Evolutionary conservation across 78 protist genomes (phyloP).

Genomic region (Dictyostelium firmibasis): DNA sequence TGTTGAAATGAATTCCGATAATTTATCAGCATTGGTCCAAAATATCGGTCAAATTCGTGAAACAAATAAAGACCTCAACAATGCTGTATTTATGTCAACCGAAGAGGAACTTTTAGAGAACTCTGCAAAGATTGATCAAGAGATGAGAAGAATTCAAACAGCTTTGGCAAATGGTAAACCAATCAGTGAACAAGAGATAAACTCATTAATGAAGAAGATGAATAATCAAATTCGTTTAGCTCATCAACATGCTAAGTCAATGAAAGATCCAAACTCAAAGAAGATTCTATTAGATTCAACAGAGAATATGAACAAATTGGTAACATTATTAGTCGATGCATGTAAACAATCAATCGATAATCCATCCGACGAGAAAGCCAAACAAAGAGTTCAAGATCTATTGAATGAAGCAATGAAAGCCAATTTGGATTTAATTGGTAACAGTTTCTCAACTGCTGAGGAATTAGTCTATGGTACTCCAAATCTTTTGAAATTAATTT

Average conservation of each 20-base stretch:
- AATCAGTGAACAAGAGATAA: slow-evolving; percentile 19
- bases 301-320: slow-evolving; percentile 5
- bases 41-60: slow-evolving; percentile 17
- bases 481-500: slow-evolving; percentile 42
- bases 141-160: slow-evolving; percentile 43
- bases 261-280: slow-evolving; percentile 54
- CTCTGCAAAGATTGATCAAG: slow-evolving; percentile 68
- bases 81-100: slow-evolving; percentile 41
- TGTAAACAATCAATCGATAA: slow-evolving; percentile 15
- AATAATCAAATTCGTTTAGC: slow-evolving; percentile 59
- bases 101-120: slow-evolving; percentile 68
- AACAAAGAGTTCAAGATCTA: background rate
- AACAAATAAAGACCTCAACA: slow-evolving; percentile 39
- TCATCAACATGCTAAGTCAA: slow-evolving; percentile 44
- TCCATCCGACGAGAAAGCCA: slow-evolving; percentile 7
- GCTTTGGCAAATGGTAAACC: slow-evolving; percentile 33
- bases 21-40: slow-evolving; percentile 14
- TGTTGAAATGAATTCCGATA: background rate
- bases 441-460: slow-evolving; percentile 55
- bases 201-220: slow-evolving; percentile 36
- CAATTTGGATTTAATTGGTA: slow-evolving; percentile 27
- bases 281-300: slow-evolving; percentile 34
- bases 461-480: slow-evolving; percentile 72
- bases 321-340: slow-evolving; percentile 34
- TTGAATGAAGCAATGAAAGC: background rate